These are phyloP conservation scores for Panellus pusillus DNA, from an alignment of 768 basidiomycete genomes.

Conservation along the genomic window DNA sequence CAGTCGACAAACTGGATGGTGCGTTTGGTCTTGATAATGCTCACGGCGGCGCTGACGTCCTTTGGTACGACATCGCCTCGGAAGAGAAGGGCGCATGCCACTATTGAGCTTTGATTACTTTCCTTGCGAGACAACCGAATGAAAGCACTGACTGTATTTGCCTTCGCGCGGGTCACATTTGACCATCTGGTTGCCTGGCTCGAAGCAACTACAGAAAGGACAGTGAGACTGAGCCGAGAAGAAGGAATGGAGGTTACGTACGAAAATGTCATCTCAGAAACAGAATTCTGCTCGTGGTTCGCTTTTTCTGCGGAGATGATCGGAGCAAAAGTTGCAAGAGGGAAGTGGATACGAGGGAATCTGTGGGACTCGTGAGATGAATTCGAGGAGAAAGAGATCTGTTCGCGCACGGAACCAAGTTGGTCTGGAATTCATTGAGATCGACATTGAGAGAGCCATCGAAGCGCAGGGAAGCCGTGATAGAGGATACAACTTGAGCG, in stretches of 20 bases:
- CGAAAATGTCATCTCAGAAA: constrained; percentile 96
- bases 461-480: constrained; percentile 96
- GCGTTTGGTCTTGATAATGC: constrained; percentile 93
- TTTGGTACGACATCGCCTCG: constrained; percentile 97
- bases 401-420: constrained; percentile 88
- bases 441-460: constrained; percentile 98
- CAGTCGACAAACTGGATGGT: constrained; percentile 99
- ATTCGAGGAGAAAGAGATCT: constrained; percentile 23
- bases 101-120: constrained; percentile 39
- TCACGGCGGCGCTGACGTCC: constrained; percentile 91
- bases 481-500: constrained; percentile 97
- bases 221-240: no score
- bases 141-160: constrained; percentile 82
- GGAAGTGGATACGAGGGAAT: constrained; percentile 99
- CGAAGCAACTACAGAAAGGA: constrained; percentile 62
- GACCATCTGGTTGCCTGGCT: constrained; percentile 95
- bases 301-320: constrained; percentile 93
- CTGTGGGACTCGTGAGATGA: constrained; percentile 43
- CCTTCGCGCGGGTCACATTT: constrained; percentile 95
- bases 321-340: constrained; percentile 92
- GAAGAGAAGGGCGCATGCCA: constrained; percentile 91
- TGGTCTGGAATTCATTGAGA: constrained; percentile 97
- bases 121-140: constrained; percentile 34
- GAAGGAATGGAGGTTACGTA: no score
- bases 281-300: constrained; percentile 94